Percentiles rank a stretch among this genome's conserved stretches.
phyloP scores from a whole-genome alignment of 106 monocot genomes.

The Agapanthus africanus region DNA sequence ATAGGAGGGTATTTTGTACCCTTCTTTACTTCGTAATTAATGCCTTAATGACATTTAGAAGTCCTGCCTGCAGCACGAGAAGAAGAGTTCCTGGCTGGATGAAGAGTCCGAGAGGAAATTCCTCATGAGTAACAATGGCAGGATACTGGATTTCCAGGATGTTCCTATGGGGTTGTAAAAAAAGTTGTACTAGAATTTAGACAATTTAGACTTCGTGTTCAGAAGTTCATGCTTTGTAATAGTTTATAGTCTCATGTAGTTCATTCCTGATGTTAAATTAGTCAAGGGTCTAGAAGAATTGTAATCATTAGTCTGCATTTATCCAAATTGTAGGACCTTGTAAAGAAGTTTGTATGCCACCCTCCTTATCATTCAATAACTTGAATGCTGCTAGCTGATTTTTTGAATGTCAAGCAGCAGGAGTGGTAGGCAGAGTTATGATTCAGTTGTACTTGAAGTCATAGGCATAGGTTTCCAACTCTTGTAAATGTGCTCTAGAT shows the following conservation, averaged over 20 bases:
- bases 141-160: neutral
- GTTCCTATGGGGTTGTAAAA: constrained; percentile 2
- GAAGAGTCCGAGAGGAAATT: constrained; percentile 8
- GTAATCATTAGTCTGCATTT: neutral
- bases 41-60: neutral
- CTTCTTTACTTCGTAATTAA: neutral
- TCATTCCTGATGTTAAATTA: neutral
- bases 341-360: neutral
- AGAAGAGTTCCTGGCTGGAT: constrained; percentile 7
- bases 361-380: neutral
- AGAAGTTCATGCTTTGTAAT: neutral
- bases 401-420: neutral
- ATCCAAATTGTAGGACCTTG: neutral
- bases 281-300: constrained; percentile 1
- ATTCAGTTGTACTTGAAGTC: neutral
- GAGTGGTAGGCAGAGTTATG: neutral
- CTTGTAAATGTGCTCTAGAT: constrained; percentile 10
- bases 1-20: neutral
- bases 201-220: neutral
- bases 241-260: neutral
- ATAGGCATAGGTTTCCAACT: constrained; percentile 2
- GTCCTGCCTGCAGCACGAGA: neutral
- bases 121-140: neutral
- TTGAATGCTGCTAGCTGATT: constrained; percentile 6
- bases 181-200: too few relatives aligned